These are phyloP conservation scores for Pseudozyma flocculosa DNA, from an alignment of 1,284 basidiomycete genomes.

Conservation along the genomic window DNA sequence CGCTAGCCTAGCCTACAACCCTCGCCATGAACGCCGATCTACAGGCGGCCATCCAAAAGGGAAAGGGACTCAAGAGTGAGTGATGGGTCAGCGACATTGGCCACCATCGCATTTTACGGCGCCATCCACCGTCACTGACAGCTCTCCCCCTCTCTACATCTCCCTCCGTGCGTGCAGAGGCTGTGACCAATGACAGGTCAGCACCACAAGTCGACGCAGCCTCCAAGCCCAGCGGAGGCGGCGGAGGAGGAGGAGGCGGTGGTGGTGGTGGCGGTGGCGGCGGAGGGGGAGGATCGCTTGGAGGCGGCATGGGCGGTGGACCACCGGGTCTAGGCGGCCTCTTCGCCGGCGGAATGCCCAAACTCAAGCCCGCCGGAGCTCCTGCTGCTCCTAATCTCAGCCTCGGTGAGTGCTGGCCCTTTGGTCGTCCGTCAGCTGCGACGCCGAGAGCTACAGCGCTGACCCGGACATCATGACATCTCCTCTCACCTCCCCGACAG, in stretches of 20 bases:
- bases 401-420: background rate
- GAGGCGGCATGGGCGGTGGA: slow-evolving; percentile 51
- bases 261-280: slow-evolving; percentile 51
- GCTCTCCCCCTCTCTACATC: background rate
- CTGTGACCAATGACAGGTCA: slow-evolving; percentile 78
- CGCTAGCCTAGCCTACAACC: background rate
- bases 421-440: too few relatives aligned
- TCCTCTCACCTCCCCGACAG: background rate
- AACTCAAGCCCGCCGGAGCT: slow-evolving; percentile 65
- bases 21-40: slow-evolving; percentile 28
- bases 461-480: too few relatives aligned
- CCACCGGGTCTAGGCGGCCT: slow-evolving; percentile 75
- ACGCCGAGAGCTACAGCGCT: too few relatives aligned
- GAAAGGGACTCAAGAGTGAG: slow-evolving; percentile 37
- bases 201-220: slow-evolving; percentile 66
- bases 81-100: too few relatives aligned
- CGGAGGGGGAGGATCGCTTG: slow-evolving; percentile 60
- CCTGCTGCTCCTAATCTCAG: slow-evolving; percentile 7
- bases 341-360: slow-evolving; percentile 88
- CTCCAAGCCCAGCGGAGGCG: slow-evolving; percentile 4
- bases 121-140: too few relatives aligned
- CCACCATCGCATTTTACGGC: too few relatives aligned
- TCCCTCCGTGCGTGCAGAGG: slow-evolving; percentile 57
- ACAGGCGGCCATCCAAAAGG: slow-evolving; percentile 26
- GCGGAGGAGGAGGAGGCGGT: slow-evolving; percentile 50